These are phyloP conservation scores for Colletotrichum sublineola DNA, from an alignment of 2,329 filamentous ascomycete genomes.

Conservation along the genomic window DNA sequence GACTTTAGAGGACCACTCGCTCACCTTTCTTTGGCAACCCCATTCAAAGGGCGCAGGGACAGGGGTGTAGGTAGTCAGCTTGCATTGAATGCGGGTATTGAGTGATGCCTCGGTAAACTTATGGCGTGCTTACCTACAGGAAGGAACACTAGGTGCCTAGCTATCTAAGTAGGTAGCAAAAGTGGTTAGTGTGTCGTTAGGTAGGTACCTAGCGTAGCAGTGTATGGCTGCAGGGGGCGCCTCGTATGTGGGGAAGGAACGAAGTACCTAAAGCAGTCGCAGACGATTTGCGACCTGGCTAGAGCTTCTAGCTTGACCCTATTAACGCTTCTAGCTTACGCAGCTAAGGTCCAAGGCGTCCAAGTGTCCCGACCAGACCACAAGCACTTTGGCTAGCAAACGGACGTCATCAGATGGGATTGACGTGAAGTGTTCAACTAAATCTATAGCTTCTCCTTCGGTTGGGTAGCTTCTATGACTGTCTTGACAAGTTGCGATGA, in stretches of 20 bases:
- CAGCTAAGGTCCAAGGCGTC: no score
- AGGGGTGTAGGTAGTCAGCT: slow-evolving; percentile 26
- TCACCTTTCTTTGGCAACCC: not conserved
- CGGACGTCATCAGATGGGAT: not conserved
- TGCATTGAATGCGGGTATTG: not conserved
- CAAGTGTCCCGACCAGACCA: not conserved
- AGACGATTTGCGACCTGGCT: slow-evolving; percentile 5
- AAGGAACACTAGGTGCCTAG: no score
- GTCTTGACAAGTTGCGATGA: slow-evolving; percentile 3
- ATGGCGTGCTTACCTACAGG: not conserved
- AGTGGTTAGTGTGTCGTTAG: no score
- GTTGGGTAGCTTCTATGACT: not conserved
- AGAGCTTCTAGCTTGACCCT: slow-evolving; percentile 13
- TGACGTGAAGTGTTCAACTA: not conserved
- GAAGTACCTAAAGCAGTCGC: slow-evolving; percentile 12
- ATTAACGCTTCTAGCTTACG: not conserved
- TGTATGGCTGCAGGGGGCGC: slow-evolving; percentile 29
- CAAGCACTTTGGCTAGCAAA: not conserved
- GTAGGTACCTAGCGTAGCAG: not conserved
- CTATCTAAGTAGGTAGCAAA: no score
- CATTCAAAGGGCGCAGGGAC: slow-evolving; percentile 5
- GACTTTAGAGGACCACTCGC: not conserved
- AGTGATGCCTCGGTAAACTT: slow-evolving; percentile 37
- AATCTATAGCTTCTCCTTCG: not conserved
- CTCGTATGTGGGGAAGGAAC: slow-evolving; percentile 22